Conservation (phyloP, 768 basidiomycete genomes). For the Sporobolomyces pararoseus region DNA sequence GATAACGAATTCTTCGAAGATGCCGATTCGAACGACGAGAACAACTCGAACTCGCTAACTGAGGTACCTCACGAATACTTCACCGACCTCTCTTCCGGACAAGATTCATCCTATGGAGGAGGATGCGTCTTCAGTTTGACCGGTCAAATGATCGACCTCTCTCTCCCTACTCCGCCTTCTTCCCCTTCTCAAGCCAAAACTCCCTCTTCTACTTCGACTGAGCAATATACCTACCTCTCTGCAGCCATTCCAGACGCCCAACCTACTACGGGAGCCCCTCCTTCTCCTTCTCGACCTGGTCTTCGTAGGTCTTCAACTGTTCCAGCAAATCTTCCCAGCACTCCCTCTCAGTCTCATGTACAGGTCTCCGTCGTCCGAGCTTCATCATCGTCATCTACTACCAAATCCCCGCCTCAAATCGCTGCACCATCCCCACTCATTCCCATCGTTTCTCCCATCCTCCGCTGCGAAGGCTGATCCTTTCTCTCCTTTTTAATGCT, state of each 20-base stretch:
- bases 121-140: conserved; percentile 5
- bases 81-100: neutral
- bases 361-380: neutral
- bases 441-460: neutral
- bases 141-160: neutral
- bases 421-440: neutral
- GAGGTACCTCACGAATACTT: conserved; percentile 1
- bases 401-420: too few relatives aligned
- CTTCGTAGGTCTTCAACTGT: neutral
- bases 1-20: neutral
- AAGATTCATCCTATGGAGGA: neutral
- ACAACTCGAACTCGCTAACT: neutral
- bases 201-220: neutral
- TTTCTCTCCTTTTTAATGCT: too few relatives aligned
- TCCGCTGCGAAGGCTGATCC: neutral
- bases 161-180: conserved; percentile 1
- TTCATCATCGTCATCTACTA: neutral
- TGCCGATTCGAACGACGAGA: neutral
- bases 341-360: neutral
- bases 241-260: neutral
- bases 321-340: neutral
- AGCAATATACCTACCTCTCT: neutral
- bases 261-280: neutral
- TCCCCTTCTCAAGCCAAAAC: neutral
- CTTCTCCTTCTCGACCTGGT: neutral